Evolutionary conservation across 805 yeast species (phyloP).

Genomic region (Ogataea philodendri): DNA sequence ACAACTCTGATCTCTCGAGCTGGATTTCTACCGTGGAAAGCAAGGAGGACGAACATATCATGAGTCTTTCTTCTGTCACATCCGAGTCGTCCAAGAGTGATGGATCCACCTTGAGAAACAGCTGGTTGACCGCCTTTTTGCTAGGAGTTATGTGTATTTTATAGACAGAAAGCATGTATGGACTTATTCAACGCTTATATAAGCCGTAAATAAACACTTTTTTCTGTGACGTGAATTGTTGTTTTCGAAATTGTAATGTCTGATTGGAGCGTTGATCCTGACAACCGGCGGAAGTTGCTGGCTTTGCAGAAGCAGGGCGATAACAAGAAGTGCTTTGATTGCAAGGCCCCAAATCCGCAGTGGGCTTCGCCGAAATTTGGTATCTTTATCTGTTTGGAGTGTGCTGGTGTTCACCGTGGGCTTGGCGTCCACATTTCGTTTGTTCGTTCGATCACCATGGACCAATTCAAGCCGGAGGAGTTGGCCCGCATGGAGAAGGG

Average conservation of each 20-base stretch:
- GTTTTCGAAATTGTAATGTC: conserved; percentile 34
- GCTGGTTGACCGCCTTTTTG: conserved; percentile 5
- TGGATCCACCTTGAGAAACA: conserved; percentile 2
- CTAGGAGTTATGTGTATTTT: conserved; percentile 3
- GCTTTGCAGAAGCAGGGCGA: conserved; percentile 78
- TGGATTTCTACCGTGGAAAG: conserved; percentile 41
- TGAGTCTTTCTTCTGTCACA: conserved; percentile 24
- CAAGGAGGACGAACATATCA: conserved; percentile 15
- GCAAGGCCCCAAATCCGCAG: conserved; percentile 94
- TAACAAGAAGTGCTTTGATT: conserved; percentile 90
- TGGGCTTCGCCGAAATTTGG: conserved; percentile 99
- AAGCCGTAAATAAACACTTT: not conserved
- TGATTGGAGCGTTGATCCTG: conserved; percentile 92
- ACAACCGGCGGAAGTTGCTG: conserved; percentile 74
- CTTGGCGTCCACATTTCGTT: conserved; percentile 96
- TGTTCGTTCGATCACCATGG: conserved; percentile 97
- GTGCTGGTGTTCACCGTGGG: conserved; percentile 96
- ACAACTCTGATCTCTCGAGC: conserved; percentile 40
- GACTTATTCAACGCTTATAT: too few species aligned
- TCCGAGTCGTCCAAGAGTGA: conserved; percentile 8
- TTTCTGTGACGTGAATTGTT: not conserved
- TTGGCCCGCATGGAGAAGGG: conserved; percentile 88
- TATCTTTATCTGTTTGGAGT: conserved; percentile 92
- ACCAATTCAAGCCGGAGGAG: conserved; percentile 94
- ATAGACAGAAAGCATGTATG: too few species aligned